Percentiles rank a stretch among this genome's conserved stretches.
phyloP scores from a whole-genome alignment of 768 basidiomycete genomes.

The Daedaleopsis sinensis region DNA sequence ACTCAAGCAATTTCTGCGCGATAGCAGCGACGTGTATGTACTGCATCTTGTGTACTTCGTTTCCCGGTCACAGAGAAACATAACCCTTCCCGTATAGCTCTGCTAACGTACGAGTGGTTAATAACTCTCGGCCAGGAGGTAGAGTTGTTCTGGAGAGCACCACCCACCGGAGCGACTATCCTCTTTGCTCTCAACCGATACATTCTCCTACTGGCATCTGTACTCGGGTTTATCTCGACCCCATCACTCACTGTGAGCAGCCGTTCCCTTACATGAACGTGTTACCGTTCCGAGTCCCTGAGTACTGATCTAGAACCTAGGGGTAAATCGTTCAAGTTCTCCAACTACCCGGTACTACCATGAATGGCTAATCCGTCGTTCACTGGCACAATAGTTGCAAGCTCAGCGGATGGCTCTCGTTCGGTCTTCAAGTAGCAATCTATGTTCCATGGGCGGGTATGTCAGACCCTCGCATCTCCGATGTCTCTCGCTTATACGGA shows the following conservation, averaged over 20 bases:
- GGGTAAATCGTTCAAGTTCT: not conserved
- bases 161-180: conserved; percentile 11
- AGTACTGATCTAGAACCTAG: not conserved
- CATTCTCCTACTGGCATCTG: not conserved
- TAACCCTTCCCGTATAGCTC: not conserved
- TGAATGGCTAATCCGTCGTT: not conserved
- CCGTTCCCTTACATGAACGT: too few relatives aligned
- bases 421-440: not conserved
- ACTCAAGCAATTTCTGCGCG: too few relatives aligned
- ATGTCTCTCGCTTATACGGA: not conserved
- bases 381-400: not conserved
- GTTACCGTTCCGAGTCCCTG: not conserved
- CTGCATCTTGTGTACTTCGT: too few relatives aligned
- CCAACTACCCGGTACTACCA: not conserved
- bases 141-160: conserved; percentile 14
- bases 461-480: not conserved
- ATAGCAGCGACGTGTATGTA: too few relatives aligned
- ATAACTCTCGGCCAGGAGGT: conserved; percentile 16
- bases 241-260: not conserved
- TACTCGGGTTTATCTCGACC: not conserved
- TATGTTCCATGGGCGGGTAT: not conserved
- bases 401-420: not conserved
- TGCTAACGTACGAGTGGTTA: conserved; percentile 8
- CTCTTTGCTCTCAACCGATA: conserved; percentile 15
- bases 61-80: too few relatives aligned